Conservation (phyloP, 768 basidiomycete species). For the Kwoniella heveanensis region DNA sequence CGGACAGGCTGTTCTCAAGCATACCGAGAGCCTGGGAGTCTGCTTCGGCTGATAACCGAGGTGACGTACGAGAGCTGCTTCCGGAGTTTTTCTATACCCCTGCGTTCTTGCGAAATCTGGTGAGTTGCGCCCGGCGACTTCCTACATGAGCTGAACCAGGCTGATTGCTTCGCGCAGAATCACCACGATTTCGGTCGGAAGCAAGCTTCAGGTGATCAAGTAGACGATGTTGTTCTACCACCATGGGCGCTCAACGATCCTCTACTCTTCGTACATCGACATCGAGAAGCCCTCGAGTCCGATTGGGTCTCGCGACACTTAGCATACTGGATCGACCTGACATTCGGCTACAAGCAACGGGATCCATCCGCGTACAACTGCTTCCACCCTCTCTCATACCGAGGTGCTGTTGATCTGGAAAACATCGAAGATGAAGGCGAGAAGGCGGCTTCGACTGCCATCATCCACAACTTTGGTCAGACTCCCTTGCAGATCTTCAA, state of each 20-base stretch:
- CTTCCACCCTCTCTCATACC: constrained; percentile 91
- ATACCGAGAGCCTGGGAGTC: constrained; percentile 79
- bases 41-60: constrained; percentile 79
- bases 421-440: constrained; percentile 81
- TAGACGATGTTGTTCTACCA: constrained; percentile 85
- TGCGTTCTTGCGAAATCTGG: constrained; percentile 78
- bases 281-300: constrained; percentile 83
- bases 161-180: constrained; percentile 30
- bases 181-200: constrained; percentile 55
- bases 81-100: constrained; percentile 62
- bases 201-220: constrained; percentile 58
- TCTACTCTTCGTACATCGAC: constrained; percentile 74
- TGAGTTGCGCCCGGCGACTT: constrained; percentile 16
- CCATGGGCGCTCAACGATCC: constrained; percentile 87
- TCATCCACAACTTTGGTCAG: constrained; percentile 95
- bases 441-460: constrained; percentile 87
- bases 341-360: constrained; percentile 67
- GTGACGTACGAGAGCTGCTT: constrained; percentile 90
- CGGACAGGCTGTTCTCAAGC: constrained; percentile 60
- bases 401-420: constrained; percentile 88
- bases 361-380: constrained; percentile 76
- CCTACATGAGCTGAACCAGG: not conserved
- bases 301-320: constrained; percentile 80
- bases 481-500: constrained; percentile 85
- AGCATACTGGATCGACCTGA: constrained; percentile 88